A percentile compares a stretch with the other conserved stretches of the same genome.
Conservation (phyloP, 805 yeast species). For the Nakazawaea peltata region DNA sequence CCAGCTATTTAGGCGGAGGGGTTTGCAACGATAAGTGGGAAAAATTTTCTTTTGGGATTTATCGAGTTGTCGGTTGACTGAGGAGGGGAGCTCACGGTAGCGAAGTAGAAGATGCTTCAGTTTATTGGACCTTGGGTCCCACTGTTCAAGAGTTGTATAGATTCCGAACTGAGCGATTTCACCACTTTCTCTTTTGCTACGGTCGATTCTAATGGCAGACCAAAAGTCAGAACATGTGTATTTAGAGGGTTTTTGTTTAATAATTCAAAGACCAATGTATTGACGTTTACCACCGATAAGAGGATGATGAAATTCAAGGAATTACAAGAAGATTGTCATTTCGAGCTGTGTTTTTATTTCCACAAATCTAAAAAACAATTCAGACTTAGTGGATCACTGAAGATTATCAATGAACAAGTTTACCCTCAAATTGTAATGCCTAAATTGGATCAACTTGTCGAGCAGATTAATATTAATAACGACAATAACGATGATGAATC, state of each 20-base stretch:
- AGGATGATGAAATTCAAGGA: conserved; percentile 59
- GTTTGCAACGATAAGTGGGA: too few relatives aligned
- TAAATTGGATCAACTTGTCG: too few relatives aligned
- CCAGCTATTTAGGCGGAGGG: too few relatives aligned
- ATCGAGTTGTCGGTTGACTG: too few relatives aligned
- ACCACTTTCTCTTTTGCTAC: conserved; percentile 63
- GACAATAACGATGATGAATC: background rate
- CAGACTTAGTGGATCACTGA: conserved; percentile 62
- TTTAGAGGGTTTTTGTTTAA: conserved; percentile 69
- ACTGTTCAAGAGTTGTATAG: conserved; percentile 43
- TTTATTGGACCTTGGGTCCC: conserved; percentile 75
- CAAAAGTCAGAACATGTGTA: conserved; percentile 64
- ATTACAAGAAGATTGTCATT: conserved; percentile 39
- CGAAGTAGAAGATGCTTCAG: too few relatives aligned
- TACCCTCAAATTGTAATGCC: conserved; percentile 13
- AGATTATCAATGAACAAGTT: conserved; percentile 27
- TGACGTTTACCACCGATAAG: conserved; percentile 65
- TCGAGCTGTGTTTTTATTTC: conserved; percentile 76
- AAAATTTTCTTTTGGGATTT: too few relatives aligned
- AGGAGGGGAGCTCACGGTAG: too few relatives aligned
- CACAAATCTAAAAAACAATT: conserved; percentile 56
- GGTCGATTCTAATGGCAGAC: conserved; percentile 42
- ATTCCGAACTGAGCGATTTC: conserved; percentile 44
- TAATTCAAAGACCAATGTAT: conserved; percentile 56
- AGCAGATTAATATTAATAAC: too few relatives aligned